Evolutionary conservation across 305 asterid species (phyloP), one percentile per base, ranked within the genome.

Genomic region (Coffea humblotiana): DNA sequence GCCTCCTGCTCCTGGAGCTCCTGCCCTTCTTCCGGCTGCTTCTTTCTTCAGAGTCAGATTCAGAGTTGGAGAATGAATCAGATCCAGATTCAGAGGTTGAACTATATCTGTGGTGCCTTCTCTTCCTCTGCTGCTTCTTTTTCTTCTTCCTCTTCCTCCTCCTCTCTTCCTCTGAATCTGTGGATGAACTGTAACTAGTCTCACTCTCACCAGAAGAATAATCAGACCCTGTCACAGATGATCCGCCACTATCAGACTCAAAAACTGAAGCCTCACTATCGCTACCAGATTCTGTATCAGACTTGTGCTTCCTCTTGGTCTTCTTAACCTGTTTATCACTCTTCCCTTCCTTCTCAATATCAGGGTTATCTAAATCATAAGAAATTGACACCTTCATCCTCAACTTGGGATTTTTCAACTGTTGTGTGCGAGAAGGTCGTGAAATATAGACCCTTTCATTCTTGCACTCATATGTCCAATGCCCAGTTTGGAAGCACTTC

Each of bases 381-480:
- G 96, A 82, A 67, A 89, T 68, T 5, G 93, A 88, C 11, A 87
- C 73, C 85, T 88, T 89, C 99, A 95, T 94, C 87, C 98, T 89
- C 70, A 95, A 87, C 80, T 91, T 91, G 0, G 99, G 99, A 86
- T 94, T 95, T 82, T 94, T 95, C 83, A 95, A 83, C 52, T 92
- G 99, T 90, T 94, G 97, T 0, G 97, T 90, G 2, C 98, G 92
- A 6, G 98, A 95, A 2, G 99, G 99, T 3, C 99, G 83, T 52
- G 99, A 94, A 68, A 95, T 90, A 77, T 95, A 95, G 47, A 95
- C 98, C 84, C 99, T 86, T 78, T 94, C 97, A 8, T 94, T 94
- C 92, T 92, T 91, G 88, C 99, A 94, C 86, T 95, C 99, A 29
- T 94, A 95, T 0, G 99, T 95, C 99, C 99, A 95, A 83, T 92